These are phyloP conservation scores for Aspergillus haitiensis DNA, from an alignment of 495 filamentous ascomycete genomes.

Conservation along the genomic window DNA sequence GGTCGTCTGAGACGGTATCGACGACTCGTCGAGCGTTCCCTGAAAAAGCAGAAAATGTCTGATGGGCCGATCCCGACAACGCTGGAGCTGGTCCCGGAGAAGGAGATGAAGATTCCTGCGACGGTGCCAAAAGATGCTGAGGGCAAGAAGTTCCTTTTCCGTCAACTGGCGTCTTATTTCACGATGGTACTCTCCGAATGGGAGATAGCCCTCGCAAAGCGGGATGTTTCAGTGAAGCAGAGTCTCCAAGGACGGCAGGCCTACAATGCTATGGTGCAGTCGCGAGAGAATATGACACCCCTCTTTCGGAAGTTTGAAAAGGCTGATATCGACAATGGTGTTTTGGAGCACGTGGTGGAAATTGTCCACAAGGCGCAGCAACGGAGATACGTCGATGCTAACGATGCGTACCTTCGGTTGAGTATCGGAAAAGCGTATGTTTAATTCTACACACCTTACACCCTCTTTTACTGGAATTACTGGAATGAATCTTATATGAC, in stretches of 20 bases:
- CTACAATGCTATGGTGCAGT: slow-evolving; percentile 73
- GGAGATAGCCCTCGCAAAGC: slow-evolving; percentile 72
- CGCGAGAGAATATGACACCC: slow-evolving; percentile 80
- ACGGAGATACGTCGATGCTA: slow-evolving; percentile 89
- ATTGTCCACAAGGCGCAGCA: slow-evolving; percentile 90
- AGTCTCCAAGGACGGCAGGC: slow-evolving; percentile 77
- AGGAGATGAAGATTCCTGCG: slow-evolving; percentile 78
- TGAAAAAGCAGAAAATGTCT: slow-evolving; percentile 53
- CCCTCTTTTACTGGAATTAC: too few species aligned
- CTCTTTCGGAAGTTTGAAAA: slow-evolving; percentile 89
- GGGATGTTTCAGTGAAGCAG: slow-evolving; percentile 61
- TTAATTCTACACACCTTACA: background rate
- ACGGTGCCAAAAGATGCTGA: slow-evolving; percentile 58
- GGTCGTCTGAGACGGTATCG: slow-evolving; percentile 68
- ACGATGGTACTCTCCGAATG: slow-evolving; percentile 88
- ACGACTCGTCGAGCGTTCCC: slow-evolving; percentile 49
- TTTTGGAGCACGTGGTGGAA: slow-evolving; percentile 85
- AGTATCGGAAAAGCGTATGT: slow-evolving; percentile 91
- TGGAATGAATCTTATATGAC: slow-evolving; percentile 8
- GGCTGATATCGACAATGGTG: slow-evolving; percentile 69
- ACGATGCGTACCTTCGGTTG: slow-evolving; percentile 87
- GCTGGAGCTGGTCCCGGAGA: slow-evolving; percentile 72
- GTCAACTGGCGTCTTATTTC: slow-evolving; percentile 91
- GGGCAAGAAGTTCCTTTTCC: slow-evolving; percentile 66
- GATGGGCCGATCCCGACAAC: slow-evolving; percentile 68